Percentiles rank a stretch among this genome's conserved stretches.
Conservation (phyloP, 2,329 filamentous ascomycete species). For the Calonectria naviculata region DNA sequence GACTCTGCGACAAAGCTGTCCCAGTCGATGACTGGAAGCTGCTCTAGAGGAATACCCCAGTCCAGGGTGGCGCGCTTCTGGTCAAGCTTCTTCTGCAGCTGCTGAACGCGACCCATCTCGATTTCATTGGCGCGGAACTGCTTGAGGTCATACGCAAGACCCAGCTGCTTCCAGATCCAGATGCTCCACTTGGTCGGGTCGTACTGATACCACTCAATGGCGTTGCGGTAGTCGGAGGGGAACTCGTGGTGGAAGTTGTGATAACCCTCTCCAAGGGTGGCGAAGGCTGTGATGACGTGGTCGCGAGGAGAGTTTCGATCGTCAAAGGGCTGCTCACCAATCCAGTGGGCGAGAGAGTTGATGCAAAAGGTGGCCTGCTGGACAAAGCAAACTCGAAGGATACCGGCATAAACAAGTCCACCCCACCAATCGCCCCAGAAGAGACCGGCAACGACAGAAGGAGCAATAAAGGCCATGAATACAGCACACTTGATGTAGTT, state of each 20-base stretch:
- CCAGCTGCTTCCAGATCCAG: conserved; percentile 84
- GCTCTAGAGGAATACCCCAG: conserved; percentile 88
- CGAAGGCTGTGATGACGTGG: conserved; percentile 85
- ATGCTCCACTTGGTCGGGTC: conserved; percentile 94
- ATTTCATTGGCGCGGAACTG: conserved; percentile 93
- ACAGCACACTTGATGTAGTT: conserved; percentile 86
- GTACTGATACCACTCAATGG: conserved; percentile 90
- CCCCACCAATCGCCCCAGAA: conserved; percentile 85
- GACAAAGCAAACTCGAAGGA: conserved; percentile 88
- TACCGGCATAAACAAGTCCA: conserved; percentile 86
- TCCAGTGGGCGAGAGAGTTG: conserved; percentile 91
- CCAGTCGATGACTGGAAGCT: conserved; percentile 87
- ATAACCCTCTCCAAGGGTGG: conserved; percentile 89
- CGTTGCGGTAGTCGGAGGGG: conserved; percentile 92
- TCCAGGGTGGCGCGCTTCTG: conserved; percentile 84
- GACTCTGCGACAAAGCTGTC: conserved; percentile 84
- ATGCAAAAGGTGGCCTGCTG: conserved; percentile 95
- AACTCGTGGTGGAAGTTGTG: conserved; percentile 98
- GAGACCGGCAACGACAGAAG: conserved; percentile 79
- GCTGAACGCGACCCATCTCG: conserved; percentile 89
- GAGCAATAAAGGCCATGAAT: conserved; percentile 81
- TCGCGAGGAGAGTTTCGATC: conserved; percentile 92
- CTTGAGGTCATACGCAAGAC: conserved; percentile 88
- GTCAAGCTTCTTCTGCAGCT: conserved; percentile 92
- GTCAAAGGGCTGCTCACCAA: conserved; percentile 91